A percentile compares a stretch with the other conserved stretches of the same genome.
Conservation (phyloP, 2,329 filamentous ascomycete species). For the Aspergillus tanneri region DNA sequence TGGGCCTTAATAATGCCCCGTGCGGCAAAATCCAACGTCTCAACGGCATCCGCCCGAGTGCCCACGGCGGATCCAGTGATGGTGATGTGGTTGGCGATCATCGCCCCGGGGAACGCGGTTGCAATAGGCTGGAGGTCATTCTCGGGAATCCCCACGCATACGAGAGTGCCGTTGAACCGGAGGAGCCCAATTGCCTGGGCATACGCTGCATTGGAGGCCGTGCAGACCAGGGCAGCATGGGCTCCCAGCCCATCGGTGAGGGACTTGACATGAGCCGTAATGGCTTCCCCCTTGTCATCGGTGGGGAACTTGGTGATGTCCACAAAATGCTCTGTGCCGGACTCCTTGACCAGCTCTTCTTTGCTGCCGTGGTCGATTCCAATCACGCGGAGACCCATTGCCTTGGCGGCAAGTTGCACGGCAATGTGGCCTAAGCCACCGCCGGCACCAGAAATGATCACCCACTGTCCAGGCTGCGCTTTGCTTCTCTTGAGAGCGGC, state of each 20-base stretch:
- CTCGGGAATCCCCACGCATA: slow-evolving; percentile 55
- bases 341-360: slow-evolving; percentile 56
- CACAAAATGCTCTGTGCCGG: slow-evolving; percentile 66
- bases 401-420: slow-evolving; percentile 60
- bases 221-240: slow-evolving; percentile 60
- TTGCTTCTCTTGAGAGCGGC: slow-evolving; percentile 61
- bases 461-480: slow-evolving; percentile 59
- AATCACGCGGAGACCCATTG: slow-evolving; percentile 63
- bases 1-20: slow-evolving; percentile 50
- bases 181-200: slow-evolving; percentile 50
- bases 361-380: slow-evolving; percentile 66
- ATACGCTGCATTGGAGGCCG: slow-evolving; percentile 52
- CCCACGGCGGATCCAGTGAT: slow-evolving; percentile 54
- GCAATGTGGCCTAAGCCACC: slow-evolving; percentile 66
- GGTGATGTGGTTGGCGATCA: slow-evolving; percentile 46
- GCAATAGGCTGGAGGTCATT: slow-evolving; percentile 47
- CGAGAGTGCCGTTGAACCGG: slow-evolving; percentile 51
- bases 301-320: slow-evolving; percentile 55
- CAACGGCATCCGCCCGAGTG: slow-evolving; percentile 51
- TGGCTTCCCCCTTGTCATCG: slow-evolving; percentile 49
- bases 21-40: slow-evolving; percentile 50
- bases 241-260: slow-evolving; percentile 60
- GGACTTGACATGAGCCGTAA: slow-evolving; percentile 56
- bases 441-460: slow-evolving; percentile 61
- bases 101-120: slow-evolving; percentile 42